A percentile compares a stretch with the other conserved stretches of the same genome.
These are phyloP conservation scores for Rhododendron ovatum DNA, from an alignment of 148 eudicot species.

Conservation along the genomic window DNA sequence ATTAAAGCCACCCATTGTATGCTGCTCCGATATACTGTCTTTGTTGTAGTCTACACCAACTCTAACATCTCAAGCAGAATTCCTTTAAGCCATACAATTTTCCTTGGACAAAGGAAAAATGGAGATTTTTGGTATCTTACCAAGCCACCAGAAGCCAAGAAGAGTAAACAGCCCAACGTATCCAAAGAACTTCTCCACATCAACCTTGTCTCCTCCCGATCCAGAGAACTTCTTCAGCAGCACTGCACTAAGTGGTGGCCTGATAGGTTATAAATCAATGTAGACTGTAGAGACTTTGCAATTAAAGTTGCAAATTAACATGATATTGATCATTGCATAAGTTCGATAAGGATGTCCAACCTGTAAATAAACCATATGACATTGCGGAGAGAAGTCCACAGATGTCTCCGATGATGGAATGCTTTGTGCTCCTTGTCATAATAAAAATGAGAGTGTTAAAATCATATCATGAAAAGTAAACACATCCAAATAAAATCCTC, in stretches of 20 bases:
- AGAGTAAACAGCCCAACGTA: slow-evolving; percentile 36
- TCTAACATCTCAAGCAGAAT: not conserved
- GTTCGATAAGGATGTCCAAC: slow-evolving; percentile 6
- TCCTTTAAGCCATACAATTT: not conserved
- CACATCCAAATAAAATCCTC: not conserved
- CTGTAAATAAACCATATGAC: slow-evolving; percentile 35
- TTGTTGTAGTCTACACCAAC: no score
- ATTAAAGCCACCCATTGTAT: not conserved
- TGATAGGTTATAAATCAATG: not conserved
- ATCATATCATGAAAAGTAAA: not conserved
- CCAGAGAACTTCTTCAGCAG: slow-evolving; percentile 39
- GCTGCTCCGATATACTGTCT: not conserved
- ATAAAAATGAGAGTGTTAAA: not conserved
- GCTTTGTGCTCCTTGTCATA: slow-evolving; percentile 24
- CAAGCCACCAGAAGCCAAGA: slow-evolving; percentile 46
- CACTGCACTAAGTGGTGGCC: slow-evolving; percentile 23
- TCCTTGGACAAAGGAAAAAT: not conserved
- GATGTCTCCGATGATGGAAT: slow-evolving; percentile 30
- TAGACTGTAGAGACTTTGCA: not conserved
- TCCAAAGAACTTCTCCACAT: slow-evolving; percentile 37
- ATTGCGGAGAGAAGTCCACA: slow-evolving; percentile 39
- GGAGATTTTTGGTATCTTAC: slow-evolving; percentile 12
- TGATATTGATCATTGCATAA: not conserved
- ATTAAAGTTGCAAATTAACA: not conserved
- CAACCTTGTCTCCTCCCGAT: slow-evolving; percentile 32